Base-by-base conservation (phyloP, 306 rosid species). In the Cucumis melo region DNA sequence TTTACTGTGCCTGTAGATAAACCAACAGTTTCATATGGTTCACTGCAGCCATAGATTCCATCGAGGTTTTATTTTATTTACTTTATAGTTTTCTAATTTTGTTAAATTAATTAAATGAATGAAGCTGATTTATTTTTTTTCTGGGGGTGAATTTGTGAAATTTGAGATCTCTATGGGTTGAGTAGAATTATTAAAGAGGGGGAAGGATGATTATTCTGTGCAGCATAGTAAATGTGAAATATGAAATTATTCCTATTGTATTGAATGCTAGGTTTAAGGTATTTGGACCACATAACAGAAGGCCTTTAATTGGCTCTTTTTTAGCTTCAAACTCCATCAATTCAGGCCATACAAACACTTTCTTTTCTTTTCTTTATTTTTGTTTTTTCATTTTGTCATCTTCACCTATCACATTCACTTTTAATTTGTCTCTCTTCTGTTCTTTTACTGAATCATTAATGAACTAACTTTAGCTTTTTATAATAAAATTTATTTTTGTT, bases 1-100 rank as follows among this genome's bases (percentile, higher is more conserved):
- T 75, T 56, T 57, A 57, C 67, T 58, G 78, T 75, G 78, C 39
- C 68, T 10, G 78, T 75, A 39, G 67, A 75, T 75, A n/a, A 75
- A 36, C 55, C 9, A 75, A 75, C 48, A 73, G 77, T 73, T 24
- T 48, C 38, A 42, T 42, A 21, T 66, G 11, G 41, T 32, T 38
- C 32, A 67, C 54, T 39, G 34, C 54, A 41, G 74, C 74, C 74
- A 67, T 68, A 68, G 74, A 68, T 42, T 67, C 24, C 36, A 67
- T 67, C 27, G 10, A 68, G 74, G 55, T 68, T 46, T 11, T 46
- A 55, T 17, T 14, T 55, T 34, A 34, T 2, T 27, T 27, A 27
- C 29, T 51, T 1, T 17, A 6, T 32, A 17, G 0, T 34, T 17
- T 15, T 14, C 53, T 41, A 41, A 41, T 5, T 46, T 46, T 11